These are phyloP conservation scores for Herpomyces periplanetae DNA, from an alignment of 2,329 filamentous ascomycete genomes.

Conservation along the genomic window DNA sequence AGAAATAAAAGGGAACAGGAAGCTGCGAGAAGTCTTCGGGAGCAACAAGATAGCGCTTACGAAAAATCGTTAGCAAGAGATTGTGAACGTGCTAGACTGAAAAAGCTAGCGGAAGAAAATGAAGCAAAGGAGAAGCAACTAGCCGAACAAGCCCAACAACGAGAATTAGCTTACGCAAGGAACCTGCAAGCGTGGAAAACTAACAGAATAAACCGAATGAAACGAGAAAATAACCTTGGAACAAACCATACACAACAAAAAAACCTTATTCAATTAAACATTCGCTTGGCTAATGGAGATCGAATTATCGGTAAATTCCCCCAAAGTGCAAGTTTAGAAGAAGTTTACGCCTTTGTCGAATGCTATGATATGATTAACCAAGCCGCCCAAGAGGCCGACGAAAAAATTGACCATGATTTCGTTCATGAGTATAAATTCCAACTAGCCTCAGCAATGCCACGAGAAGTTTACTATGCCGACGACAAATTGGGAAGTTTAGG, in stretches of 20 bases:
- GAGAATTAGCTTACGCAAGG: no score
- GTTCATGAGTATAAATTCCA: slow-evolving; percentile 48
- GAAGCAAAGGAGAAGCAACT: slow-evolving; percentile 20
- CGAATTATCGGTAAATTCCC: slow-evolving; percentile 38
- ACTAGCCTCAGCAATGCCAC: slow-evolving; percentile 48
- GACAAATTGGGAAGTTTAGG: no score
- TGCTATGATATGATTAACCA: slow-evolving; percentile 26
- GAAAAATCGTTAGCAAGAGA: slow-evolving; percentile 63
- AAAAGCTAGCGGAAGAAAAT: slow-evolving; percentile 32
- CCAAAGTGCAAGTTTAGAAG: slow-evolving; percentile 29
- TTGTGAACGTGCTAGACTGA: slow-evolving; percentile 36
- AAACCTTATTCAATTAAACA: slow-evolving; percentile 27
- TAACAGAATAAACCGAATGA: slow-evolving; percentile 31
- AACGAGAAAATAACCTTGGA: slow-evolving; percentile 32
- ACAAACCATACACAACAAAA: slow-evolving; percentile 16
- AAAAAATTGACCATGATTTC: slow-evolving; percentile 15
- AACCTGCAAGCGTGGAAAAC: no score
- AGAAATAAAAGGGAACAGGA: slow-evolving; percentile 39
- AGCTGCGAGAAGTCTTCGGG: slow-evolving; percentile 35
- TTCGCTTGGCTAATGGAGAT: slow-evolving; percentile 22
- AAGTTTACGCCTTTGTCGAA: slow-evolving; percentile 82
- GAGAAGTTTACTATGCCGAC: slow-evolving; percentile 45
- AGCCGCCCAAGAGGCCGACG: slow-evolving; percentile 6
- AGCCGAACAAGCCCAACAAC: no score
- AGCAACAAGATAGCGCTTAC: slow-evolving; percentile 69